These are phyloP conservation scores for Fusarium lateritium DNA, from an alignment of 2,329 filamentous ascomycete genomes.

Conservation along the genomic window DNA sequence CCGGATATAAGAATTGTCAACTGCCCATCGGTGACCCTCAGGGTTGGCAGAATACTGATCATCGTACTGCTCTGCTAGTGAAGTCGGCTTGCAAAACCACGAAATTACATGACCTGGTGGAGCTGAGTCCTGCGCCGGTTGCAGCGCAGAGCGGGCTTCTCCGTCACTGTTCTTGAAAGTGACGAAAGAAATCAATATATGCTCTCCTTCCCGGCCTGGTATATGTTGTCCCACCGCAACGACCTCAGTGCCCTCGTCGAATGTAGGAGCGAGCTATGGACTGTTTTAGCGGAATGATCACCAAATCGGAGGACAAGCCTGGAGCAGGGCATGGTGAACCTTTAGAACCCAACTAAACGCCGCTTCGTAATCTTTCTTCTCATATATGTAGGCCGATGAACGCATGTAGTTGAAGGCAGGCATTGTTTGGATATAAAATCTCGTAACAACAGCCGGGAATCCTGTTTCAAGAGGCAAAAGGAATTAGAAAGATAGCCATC, in stretches of 20 bases:
- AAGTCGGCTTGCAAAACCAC: slow-evolving; percentile 1
- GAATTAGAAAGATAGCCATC: background rate
- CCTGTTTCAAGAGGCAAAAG: background rate
- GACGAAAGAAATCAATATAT: background rate
- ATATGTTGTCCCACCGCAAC: background rate
- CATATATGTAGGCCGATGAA: background rate
- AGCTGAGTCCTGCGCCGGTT: background rate
- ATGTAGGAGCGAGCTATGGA: background rate
- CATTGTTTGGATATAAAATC: background rate
- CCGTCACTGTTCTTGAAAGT: background rate
- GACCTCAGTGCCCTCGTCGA: background rate
- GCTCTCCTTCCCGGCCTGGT: background rate
- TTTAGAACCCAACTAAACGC: background rate
- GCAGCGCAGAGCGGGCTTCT: background rate
- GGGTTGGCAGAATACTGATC: slow-evolving; percentile 2
- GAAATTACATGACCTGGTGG: background rate
- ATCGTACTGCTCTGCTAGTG: background rate
- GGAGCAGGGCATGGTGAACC: background rate
- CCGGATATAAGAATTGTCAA: background rate
- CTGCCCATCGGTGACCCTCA: background rate
- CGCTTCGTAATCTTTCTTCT: background rate
- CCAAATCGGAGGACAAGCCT: rapidly evolving
- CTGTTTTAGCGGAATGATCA: rapidly evolving
- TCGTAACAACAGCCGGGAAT: background rate
- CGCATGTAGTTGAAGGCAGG: background rate